Base-by-base conservation (phyloP, 306 rosid species). In the Citrullus mucosospermus region DNA sequence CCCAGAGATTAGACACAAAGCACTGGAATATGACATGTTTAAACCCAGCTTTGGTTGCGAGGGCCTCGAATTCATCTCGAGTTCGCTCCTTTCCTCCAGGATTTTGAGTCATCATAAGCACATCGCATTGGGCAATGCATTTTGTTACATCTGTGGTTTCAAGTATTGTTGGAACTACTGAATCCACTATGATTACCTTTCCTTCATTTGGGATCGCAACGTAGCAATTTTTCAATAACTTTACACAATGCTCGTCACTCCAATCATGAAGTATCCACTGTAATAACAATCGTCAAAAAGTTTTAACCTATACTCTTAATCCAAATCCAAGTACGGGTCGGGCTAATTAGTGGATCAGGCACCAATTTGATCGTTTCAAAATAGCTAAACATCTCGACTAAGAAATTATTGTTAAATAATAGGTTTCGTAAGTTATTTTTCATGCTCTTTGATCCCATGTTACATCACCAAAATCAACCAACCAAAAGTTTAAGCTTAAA, bases 81-180 rank as follows among this genome's bases (percentile, higher is more conserved):
- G 12, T 84, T 20, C 91, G 57, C 80, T 87, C 94, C 68, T 79
- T 91, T 60, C 95, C 97, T 12, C 93, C 88, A 0, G 59, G 80
- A 53, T 18, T 57, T 61, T 83, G 87, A 50, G 88, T 84, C 91
- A 88, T 82, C 93, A 92, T 85, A 15, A 69, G 0, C 72, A 87
- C 79, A 80, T 90, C 91, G 0, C n/a, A 0, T 25, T 82, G 83
- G 7, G 77, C 60, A 6, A 44, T 43, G 10, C 13, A 22, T 73
- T 69, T 85, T 22, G 2, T 69, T 25, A 71, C 59, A 17, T 73
- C 4, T 38, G 34, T 84, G 6, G 70, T 70, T 79, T 86, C 88
- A 1, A 85, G 83, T 34, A 62, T 17, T 1, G n/a, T 30, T 0
- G 89, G 79, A 80, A 86, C 61, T 56, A 90, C 57, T 5, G 75